Evolutionary conservation across 441 rosid species (phyloP), one percentile per base, ranked within the genome.

Genomic region (Oxalis stricta): DNA sequence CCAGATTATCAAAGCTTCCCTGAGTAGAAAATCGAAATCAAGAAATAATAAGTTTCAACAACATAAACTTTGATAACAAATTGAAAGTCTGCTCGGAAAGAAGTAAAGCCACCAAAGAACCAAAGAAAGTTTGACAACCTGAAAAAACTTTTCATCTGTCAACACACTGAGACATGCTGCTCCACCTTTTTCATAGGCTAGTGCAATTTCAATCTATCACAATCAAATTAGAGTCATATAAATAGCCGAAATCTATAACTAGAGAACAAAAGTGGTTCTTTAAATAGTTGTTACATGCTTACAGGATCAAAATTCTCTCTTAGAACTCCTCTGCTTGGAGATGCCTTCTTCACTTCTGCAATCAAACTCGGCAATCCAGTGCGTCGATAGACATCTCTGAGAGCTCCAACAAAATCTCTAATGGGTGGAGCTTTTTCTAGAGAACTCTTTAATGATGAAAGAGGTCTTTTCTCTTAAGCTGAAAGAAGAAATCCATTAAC

Each of bases 321-420:
- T n/a, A 91, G 60, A 45, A 91, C 55, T 47, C 98, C 96, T 61
- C 93, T 79, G 50, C 96, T 91, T 7, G 96, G 98, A 55, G 98
- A 91, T 54, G 96, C 98, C 75, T 86, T 86, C 70, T 91, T 91
- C 50, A 91, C 98, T 65, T 91, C 98, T 48, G 98, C 98, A 48
- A 86, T 86, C 76, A 91, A 68, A 37, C 75, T 85, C 10, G 98
- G 96, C 31, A 86, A 53, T 28, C 85, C 84, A 53, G 96, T 81
- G 39, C 81, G 71, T 26, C 21, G 41, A 64, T 66, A 58, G 51
- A 93, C 95, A 19, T 61, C 74, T 59, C 51, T 86, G 26, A 91
- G 91, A 50, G 93, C 91, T 20, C 80, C 88, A 2, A 79, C 19
- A 34, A 86, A 91, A 59, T 86, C 99, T 60, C 76, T 77, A 3